Evolutionary conservation across 495 filamentous ascomycete species (phyloP).

Genomic region (Polyplosphaeria fusca): DNA sequence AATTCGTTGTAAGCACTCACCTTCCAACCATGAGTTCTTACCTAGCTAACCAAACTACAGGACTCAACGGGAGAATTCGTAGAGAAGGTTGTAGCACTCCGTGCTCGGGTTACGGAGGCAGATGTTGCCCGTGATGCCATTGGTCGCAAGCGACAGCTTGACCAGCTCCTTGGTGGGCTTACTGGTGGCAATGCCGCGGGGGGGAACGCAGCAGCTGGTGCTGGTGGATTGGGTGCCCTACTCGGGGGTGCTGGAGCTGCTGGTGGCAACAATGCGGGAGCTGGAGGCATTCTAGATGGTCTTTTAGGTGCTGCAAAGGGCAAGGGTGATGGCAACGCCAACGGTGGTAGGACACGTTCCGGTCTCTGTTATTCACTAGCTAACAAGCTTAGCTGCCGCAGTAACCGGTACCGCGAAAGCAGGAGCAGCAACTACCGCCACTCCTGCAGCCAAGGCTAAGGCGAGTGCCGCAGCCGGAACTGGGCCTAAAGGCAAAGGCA

Average conservation of each 20-base stretch:
- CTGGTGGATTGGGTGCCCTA: not conserved
- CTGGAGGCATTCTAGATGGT: not conserved
- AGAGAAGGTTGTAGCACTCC: not conserved
- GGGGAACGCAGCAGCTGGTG: constrained; percentile 1
- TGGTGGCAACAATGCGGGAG: not conserved
- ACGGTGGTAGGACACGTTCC: not conserved
- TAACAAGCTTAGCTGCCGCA: not conserved
- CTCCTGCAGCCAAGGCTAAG: not conserved
- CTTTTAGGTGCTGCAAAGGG: not conserved
- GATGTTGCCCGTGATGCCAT: not conserved
- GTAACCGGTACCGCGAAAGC: not conserved
- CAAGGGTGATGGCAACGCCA: constrained; percentile 10
- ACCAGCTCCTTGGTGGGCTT: constrained; percentile 15
- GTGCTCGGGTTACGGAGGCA: not conserved
- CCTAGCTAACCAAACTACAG: not conserved
- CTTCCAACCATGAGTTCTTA: not conserved
- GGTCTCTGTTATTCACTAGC: not conserved
- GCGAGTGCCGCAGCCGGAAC: not conserved
- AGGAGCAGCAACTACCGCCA: not conserved
- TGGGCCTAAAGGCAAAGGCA: constrained; percentile 1
- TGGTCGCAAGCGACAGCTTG: constrained; percentile 10
- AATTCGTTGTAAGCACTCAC: constrained; percentile 5
- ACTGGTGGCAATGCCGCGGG: constrained; percentile 3
- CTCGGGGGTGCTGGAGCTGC: not conserved
- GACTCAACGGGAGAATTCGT: constrained; percentile 12